Evolutionary conservation across 306 rosid species (phyloP), one percentile per base, ranked within the genome.

Genomic region (Echinosophora koreensis): DNA sequence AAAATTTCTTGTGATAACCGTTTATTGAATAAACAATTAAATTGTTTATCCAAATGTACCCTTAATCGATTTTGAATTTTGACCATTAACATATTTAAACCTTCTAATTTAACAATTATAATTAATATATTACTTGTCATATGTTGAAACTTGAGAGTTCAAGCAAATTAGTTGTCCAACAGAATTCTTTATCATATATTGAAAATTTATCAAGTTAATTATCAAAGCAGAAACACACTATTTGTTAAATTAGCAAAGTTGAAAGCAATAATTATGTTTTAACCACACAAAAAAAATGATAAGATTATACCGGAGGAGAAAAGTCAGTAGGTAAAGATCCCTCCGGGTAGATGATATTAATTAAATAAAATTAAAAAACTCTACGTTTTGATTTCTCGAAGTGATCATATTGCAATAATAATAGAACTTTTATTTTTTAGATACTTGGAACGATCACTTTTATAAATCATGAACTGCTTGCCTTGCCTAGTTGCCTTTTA

Each of bases 191-290:
- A 35, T 35, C 47, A 6, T 15, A 62, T 8, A 15, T 5, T n/a
- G 68, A n/a, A 61, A 22, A 22, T 22, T 32, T 14, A 60, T 13
- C 66, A 60, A n/a, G 57, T n/a, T n/a, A 51, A 15, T 51, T 51
- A 51, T 27, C 22, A n/a, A 49, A 49, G 5, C 17, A 58, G 28
- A 30, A 58, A 5, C 39, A 1, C 12, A 16, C 66, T 32, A 60
- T 16, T 51, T 51, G 4, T 15, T 1, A 51, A 51, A 51, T n/a
- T 5, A 51, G 8, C 9, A 51, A 15, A n/a, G 9, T 2, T 51
- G 0, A n/a, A 39, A 7, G 9, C 7, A 7, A 39, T 39, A 39
- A 39, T 39, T 39, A 7, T 7, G 7, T 39, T 6, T 39, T 39
- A 39, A 39, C 32, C 47, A 22, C 22, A 22, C 22, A 41, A 41